A percentile compares a stretch with the other conserved stretches of the same genome.
Conservation (phyloP, 306 rosid species). For the Argentina anserina region DNA sequence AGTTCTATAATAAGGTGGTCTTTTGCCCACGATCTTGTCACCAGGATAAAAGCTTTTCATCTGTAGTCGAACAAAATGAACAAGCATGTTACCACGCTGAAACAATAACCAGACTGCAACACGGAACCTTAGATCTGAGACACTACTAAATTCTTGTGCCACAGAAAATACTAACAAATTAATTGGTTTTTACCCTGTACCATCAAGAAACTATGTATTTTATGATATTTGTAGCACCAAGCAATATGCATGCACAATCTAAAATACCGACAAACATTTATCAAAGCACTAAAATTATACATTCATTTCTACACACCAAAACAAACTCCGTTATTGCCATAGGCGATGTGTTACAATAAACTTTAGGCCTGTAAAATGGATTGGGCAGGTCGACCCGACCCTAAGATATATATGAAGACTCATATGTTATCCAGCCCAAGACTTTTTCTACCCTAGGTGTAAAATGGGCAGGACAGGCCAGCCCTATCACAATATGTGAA, state of each 20-base stretch:
- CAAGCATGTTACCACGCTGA: background rate
- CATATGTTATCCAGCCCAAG: no score
- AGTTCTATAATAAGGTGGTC: conserved; percentile 76
- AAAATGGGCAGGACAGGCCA: no score
- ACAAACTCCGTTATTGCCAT: background rate
- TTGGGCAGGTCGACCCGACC: no score
- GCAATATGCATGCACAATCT: background rate
- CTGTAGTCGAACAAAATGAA: conserved; percentile 38
- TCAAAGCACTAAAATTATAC: background rate
- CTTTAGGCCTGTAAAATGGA: no score
- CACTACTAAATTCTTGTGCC: background rate
- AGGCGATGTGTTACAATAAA: background rate
- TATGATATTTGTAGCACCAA: background rate
- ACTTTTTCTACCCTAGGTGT: no score
- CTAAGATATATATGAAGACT: no score
- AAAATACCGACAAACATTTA: background rate
- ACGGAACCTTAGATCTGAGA: background rate
- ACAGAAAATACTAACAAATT: background rate
- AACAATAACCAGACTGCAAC: background rate
- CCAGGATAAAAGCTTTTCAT: conserved; percentile 71
- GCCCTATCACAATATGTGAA: no score
- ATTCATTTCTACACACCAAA: background rate
- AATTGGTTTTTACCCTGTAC: background rate
- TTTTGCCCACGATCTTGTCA: conserved; percentile 58
- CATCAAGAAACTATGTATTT: background rate